phyloP scores from a whole-genome alignment of 2,329 filamentous ascomycete genomes.

The Hymenoscyphus infarciens region DNA sequence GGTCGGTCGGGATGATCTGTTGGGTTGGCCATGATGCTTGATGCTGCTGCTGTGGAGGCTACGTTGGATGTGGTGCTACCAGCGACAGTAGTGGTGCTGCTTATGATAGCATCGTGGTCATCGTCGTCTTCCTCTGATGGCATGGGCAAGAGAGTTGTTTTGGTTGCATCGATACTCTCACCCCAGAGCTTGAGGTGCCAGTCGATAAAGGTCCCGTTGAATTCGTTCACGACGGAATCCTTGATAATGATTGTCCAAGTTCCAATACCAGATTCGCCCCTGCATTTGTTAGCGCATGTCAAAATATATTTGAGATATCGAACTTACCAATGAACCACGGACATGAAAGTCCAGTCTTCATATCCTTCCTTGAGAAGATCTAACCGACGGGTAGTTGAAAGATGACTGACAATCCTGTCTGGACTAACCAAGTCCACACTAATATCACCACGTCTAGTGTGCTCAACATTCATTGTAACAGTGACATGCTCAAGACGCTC shows the following conservation, averaged over 20 bases:
- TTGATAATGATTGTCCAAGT: conserved; percentile 90
- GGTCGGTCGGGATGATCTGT: conserved; percentile 64
- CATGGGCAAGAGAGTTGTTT: conserved; percentile 73
- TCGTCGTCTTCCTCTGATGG: conserved; percentile 80
- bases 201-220: conserved; percentile 76
- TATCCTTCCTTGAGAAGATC: conserved; percentile 72
- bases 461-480: conserved; percentile 93
- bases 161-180: conserved; percentile 72
- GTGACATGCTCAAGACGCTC: conserved; percentile 91
- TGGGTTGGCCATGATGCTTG: conserved; percentile 42
- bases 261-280: conserved; percentile 84
- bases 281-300: conserved; percentile 35
- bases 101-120: conserved; percentile 64
- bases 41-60: conserved; percentile 43
- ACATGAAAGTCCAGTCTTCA: conserved; percentile 98
- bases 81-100: conserved; percentile 60
- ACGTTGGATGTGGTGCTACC: conserved; percentile 43
- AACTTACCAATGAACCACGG: conserved; percentile 85
- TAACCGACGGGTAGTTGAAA: conserved; percentile 69
- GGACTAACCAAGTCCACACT: conserved; percentile 91
- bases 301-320: conserved; percentile 36
- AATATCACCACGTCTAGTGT: conserved; percentile 82
- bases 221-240: conserved; percentile 74
- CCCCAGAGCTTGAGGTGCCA: conserved; percentile 96
- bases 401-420: conserved; percentile 73